Evolutionary conservation across 2,329 filamentous ascomycete species (phyloP), one percentile per base, ranked within the genome.

Genomic region (Fusarium tjaetaba): DNA sequence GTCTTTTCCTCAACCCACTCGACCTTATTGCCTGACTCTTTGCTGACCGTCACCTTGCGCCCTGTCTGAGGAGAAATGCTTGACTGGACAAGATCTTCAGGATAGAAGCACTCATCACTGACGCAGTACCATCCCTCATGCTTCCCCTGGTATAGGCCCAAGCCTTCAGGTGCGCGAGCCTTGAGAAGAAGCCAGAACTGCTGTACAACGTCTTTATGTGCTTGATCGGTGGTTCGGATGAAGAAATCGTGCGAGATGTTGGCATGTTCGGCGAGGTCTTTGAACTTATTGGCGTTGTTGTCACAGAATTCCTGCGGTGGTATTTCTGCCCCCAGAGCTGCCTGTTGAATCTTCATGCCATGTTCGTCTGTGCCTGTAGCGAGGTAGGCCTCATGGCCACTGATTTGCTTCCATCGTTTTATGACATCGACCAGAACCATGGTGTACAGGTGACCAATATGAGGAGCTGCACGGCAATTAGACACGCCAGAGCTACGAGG

Each of bases 111-210:
- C 86, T 99, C 96, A 81, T 99, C 96, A 81, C 94, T 95, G 61
- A 99, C 92, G 63, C 93, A 96, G 82, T 99, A 99, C 96, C 96
- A 99, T 4, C 96, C 96, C 80, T 94, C 90, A 78, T 98, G 96
- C 76, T 93, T 94, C 16, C 91, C 90, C 78, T 93, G 91, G 83
- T 98, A 98, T 61, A 98, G 92, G 69, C 93, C 91, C 14, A 93
- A 92, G 52, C 88, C 87, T 61, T 95, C 90, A 2, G 79, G 79
- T 1, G 81, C 77, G 1, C 77, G 68, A 39, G 83, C 76, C 77
- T 92, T 88, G 67, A 99, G 86, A 80, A 95, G 87, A 73, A 90
- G 87, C 96, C 96, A 99, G 77, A 97, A 95, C 80, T 96, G 92
- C 78, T 95, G 90, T 46, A 99, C 96, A 4, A 94, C 94, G 43